Evolutionary conservation across 768 basidiomycete genomes (phyloP).

Genomic region (Leccinum boreale): DNA sequence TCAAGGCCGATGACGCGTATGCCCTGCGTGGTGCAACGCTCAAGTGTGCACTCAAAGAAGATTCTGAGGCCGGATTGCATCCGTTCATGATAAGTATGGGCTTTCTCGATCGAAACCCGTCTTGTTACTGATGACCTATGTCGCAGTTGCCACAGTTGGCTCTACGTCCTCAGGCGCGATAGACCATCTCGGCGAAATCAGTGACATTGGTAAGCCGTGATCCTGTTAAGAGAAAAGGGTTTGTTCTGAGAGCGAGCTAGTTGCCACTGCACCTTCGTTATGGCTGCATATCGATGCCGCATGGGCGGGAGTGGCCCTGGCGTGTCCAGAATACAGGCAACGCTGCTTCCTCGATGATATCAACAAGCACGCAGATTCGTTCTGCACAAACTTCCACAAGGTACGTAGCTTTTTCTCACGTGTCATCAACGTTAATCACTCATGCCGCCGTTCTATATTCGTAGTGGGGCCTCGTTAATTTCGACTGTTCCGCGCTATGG

Average conservation of each 20-base stretch:
- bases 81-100: constrained; percentile 77
- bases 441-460: neutral
- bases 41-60: constrained; percentile 59
- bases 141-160: constrained; percentile 85
- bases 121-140: neutral
- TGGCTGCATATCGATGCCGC: constrained; percentile 93
- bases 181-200: constrained; percentile 75
- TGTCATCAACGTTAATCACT: neutral
- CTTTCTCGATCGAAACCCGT: neutral
- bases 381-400: constrained; percentile 94
- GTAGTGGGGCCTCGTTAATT: constrained; percentile 88
- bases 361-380: constrained; percentile 74
- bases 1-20: constrained; percentile 60
- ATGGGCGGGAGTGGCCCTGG: constrained; percentile 84
- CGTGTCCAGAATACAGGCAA: constrained; percentile 75
- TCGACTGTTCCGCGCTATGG: constrained; percentile 80
- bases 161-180: constrained; percentile 89
- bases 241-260: constrained; percentile 34
- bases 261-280: constrained; percentile 55
- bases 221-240: neutral
- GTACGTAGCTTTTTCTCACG: constrained; percentile 28
- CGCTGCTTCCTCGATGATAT: constrained; percentile 60
- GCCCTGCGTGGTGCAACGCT: constrained; percentile 65
- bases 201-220: constrained; percentile 51
- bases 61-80: constrained; percentile 51